phyloP scores from a whole-genome alignment of 2,329 filamentous ascomycete genomes.

The Hirsutella thompsonii region DNA sequence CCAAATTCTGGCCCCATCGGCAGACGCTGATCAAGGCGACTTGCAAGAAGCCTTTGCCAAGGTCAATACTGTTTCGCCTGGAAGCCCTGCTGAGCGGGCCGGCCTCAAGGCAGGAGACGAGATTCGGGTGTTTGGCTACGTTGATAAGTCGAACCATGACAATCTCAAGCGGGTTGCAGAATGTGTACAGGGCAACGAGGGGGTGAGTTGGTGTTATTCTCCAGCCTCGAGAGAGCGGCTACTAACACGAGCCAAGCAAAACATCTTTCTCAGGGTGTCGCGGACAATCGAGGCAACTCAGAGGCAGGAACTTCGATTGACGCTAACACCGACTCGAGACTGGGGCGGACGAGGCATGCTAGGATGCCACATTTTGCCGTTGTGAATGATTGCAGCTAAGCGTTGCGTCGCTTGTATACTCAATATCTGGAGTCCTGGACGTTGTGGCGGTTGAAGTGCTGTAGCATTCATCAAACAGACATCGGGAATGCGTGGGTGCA shows the following conservation, averaged over 20 bases:
- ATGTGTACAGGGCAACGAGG: constrained; percentile 79
- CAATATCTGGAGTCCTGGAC: no score
- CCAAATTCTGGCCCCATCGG: constrained; percentile 12
- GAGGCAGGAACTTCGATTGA: constrained; percentile 51
- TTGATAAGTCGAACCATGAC: constrained; percentile 77
- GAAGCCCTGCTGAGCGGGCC: constrained; percentile 71
- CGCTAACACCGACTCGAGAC: constrained; percentile 60
- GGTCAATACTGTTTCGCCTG: constrained; percentile 68
- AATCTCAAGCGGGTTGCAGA: constrained; percentile 76
- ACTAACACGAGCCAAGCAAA: constrained; percentile 36
- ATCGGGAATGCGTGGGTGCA: no score
- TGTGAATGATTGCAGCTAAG: no score
- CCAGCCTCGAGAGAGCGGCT: neutral
- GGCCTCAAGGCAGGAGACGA: constrained; percentile 71
- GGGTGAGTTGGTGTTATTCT: constrained; percentile 46
- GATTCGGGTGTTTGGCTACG: constrained; percentile 74
- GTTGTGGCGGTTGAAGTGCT: no score
- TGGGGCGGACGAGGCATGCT: constrained; percentile 88
- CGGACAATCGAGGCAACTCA: constrained; percentile 29
- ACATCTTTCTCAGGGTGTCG: constrained; percentile 55
- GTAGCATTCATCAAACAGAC: no score
- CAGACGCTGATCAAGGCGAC: constrained; percentile 14
- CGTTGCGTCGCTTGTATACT: no score
- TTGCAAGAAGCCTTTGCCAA: constrained; percentile 55
- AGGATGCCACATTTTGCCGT: constrained; percentile 77